Base-by-base conservation (phyloP, 1,284 basidiomycete genomes). In the Tetrapyrgos nigripes region DNA sequence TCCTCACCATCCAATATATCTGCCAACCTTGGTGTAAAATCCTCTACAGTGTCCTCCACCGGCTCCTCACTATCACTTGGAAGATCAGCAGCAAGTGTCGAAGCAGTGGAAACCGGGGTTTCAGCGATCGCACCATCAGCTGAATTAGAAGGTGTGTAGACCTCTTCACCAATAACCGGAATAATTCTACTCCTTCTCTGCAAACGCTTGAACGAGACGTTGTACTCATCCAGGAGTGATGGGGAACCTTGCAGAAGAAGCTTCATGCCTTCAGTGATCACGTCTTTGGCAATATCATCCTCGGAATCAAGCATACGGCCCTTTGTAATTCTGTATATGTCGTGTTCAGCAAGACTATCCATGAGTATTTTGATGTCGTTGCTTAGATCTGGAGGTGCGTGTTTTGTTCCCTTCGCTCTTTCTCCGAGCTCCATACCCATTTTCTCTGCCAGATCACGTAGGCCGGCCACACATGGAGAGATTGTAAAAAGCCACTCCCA, bases 401-500 rank as follows among this genome's bases (percentile, higher is more conserved):
- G 75, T 28, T 64, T 63, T 6, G 57, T 28, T 65, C 0, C 76
- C 76, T 43, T 71, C 70, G 11, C 71, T 64, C 0, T 64, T 37
- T 1, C 77, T 76, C 5, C 78, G 66, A 0, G 59, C 58, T 1
- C 44, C 40, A 45, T 75, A 27, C 17, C 68, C 17, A 79, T 66
- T 2, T 66, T 57, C 0, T 53, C 64, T 1, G 72, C 68, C 4
- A 79, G 70, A 1, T 65, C 53, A 0, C 73, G 74, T 6, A 77
- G 71, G 3, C 70, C 60, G 11, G 69, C 58, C 19, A 79, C 68
- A 54, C 75, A 77, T 1, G 76, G 77, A 0, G 74, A 66, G 3
- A 80, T 68, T 47, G 70, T 68, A 17, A 49, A 65, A 4, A 79
- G 67, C 77, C 77, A 79, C 10, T 78, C 73, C 75, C 76, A 78